Evolutionary conservation across 2,329 filamentous ascomycete species (phyloP).

Genomic region (Fusarium nanum): DNA sequence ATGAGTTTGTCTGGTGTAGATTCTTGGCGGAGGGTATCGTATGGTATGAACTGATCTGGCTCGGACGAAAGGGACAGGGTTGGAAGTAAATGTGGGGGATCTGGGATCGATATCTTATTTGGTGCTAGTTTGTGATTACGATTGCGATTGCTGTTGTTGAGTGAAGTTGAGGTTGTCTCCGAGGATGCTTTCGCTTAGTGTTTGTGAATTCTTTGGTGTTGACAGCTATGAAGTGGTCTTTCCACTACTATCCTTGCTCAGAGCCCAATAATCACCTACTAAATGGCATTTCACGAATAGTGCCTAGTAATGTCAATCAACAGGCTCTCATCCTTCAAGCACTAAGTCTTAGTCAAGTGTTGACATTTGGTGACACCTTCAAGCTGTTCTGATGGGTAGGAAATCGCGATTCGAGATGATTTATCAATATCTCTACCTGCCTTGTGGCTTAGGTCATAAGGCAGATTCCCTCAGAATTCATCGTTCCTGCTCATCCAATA

Average conservation of each 20-base stretch:
- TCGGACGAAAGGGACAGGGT: background rate
- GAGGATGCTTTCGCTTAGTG: background rate
- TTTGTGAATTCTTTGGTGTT: background rate
- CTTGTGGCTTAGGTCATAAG: background rate
- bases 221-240: background rate
- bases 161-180: background rate
- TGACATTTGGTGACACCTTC: background rate
- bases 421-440: too few relatives aligned
- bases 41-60: background rate
- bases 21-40: conserved; percentile 6
- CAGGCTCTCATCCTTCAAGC: too few relatives aligned
- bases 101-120: background rate
- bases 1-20: background rate
- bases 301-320: too few relatives aligned
- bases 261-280: too few relatives aligned
- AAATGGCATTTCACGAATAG: accelerated
- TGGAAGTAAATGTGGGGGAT: background rate
- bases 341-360: background rate
- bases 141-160: background rate
- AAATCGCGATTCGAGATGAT: too few relatives aligned
- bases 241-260: accelerated
- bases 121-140: background rate
- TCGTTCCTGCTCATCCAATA: background rate
- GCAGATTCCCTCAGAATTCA: background rate
- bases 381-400: too few relatives aligned